Base-by-base conservation (phyloP, 306 rosid species). In the Cicer arietinum region DNA sequence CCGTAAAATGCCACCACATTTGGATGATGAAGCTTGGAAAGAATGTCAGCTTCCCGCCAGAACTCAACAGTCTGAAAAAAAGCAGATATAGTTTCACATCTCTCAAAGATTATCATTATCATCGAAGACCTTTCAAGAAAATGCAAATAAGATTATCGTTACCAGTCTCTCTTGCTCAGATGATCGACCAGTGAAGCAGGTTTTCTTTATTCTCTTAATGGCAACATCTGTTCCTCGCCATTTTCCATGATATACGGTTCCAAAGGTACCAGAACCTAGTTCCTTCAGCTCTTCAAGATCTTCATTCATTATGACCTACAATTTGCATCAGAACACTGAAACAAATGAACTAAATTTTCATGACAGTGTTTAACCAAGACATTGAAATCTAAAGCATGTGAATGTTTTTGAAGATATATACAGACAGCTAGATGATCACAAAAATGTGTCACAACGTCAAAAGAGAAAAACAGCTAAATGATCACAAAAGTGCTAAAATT, bases 191-290 rank as follows among this genome's bases (percentile, higher is more conserved):
- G 90, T 86, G 80, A 93, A 93, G 86, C 98, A 93, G 72, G 90
- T 89, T 80, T 93, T 93, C 86, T 93, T 93, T 77, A 93, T 90
- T 85, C 98, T 93, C 86, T 93, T 93, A 52, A 93, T 93, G 59
- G 98, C 96, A 67, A 93, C 98, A 85, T 93, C 98, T 7, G 93
- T 87, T 80, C 98, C 96, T 67, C 96, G 80, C 98, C 98, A 93
- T 78, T 89, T 93, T 77, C 98, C 98, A 80, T 93, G 98, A 81
- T 89, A 93, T 46, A 93, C 98, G 11, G 97, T 93, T 73, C 98
- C 98, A 77, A 93, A 93, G 78, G 95, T 90, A 81, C 98, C 95
- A 40, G 98, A 93, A 76, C 98, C 98, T 50, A 93, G 82, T 76
- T 93, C 98, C 77, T 73, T 84, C 75, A 90, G 84, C 87, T 93